A percentile compares a stretch with the other conserved stretches of the same genome.
phyloP scores from a whole-genome alignment of 306 rosid species.

The Mimosa pudica region DNA sequence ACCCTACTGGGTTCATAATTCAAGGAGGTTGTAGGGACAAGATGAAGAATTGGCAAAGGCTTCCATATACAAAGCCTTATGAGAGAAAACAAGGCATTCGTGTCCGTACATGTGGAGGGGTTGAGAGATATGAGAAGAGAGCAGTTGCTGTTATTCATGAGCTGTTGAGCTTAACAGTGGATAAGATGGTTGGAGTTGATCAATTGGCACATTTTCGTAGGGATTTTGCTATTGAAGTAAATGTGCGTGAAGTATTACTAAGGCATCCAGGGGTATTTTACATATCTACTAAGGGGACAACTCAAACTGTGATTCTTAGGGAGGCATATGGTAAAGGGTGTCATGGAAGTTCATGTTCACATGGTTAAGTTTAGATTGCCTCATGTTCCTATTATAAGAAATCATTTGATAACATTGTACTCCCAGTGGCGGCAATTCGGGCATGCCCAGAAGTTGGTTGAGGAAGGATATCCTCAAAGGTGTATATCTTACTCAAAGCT shows the following conservation, averaged over 20 bases:
- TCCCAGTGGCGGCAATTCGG: slow-evolving; percentile 52
- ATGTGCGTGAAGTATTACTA: no score
- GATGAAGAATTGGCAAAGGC: slow-evolving; percentile 85
- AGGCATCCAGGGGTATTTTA: slow-evolving; percentile 71
- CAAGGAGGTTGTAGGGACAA: slow-evolving; percentile 61
- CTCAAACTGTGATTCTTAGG: slow-evolving; percentile 67
- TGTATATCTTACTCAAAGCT: slow-evolving; percentile 36
- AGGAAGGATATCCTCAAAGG: slow-evolving; percentile 38
- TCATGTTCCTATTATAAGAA: slow-evolving; percentile 46
- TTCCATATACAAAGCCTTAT: slow-evolving; percentile 68
- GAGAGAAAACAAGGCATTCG: slow-evolving; percentile 54
- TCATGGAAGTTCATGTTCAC: slow-evolving; percentile 69
- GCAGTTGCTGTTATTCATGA: slow-evolving; percentile 79
- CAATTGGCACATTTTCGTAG: no score
- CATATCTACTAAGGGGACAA: slow-evolving; percentile 65
- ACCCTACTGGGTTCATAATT: no score
- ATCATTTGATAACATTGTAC: slow-evolving; percentile 49
- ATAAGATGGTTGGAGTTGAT: slow-evolving; percentile 71
- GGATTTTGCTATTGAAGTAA: no score
- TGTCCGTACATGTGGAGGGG: slow-evolving; percentile 53
- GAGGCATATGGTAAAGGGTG: slow-evolving; percentile 66
- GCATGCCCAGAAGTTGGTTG: slow-evolving; percentile 65
- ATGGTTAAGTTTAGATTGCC: slow-evolving; percentile 63
- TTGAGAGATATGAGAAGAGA: slow-evolving; percentile 69
- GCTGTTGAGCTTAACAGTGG: slow-evolving; percentile 79